These are phyloP conservation scores for Priceomyces fermenticarens DNA, from an alignment of 805 yeast genomes.

Conservation along the genomic window DNA sequence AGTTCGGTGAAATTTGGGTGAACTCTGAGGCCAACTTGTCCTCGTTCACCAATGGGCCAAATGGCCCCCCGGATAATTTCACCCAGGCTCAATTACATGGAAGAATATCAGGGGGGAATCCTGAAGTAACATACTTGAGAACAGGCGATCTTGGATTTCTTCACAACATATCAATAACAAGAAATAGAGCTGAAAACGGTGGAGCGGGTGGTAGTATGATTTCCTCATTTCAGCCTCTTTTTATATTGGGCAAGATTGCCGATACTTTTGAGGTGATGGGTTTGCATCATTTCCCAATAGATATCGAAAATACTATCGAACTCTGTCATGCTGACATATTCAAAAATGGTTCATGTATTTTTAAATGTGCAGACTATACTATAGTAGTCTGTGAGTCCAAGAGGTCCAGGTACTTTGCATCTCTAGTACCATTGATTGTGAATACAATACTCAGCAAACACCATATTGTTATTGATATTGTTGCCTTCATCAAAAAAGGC, in stretches of 20 bases:
- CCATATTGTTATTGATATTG: constrained; percentile 77
- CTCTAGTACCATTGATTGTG: constrained; percentile 80
- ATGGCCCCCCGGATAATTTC: constrained; percentile 51
- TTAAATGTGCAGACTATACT: constrained; percentile 78
- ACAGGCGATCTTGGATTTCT: constrained; percentile 95
- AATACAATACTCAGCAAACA: constrained; percentile 76
- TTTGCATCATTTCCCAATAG: constrained; percentile 83
- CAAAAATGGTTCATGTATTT: constrained; percentile 60
- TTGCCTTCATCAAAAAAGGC: constrained; percentile 69
- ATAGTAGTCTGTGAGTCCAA: constrained; percentile 70
- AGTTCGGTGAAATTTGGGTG: constrained; percentile 97
- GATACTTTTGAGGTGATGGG: constrained; percentile 92
- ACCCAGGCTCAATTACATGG: constrained; percentile 55
- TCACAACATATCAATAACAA: constrained; percentile 59
- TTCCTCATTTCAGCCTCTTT: constrained; percentile 67
- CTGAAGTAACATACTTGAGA: constrained; percentile 60
- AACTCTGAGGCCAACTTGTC: constrained; percentile 79
- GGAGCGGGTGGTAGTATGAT: constrained; percentile 15
- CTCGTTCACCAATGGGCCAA: constrained; percentile 55
- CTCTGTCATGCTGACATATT: constrained; percentile 53
- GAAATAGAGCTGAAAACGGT: constrained; percentile 34
- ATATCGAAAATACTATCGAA: constrained; percentile 59
- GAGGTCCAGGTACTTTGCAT: constrained; percentile 52
- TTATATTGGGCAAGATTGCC: constrained; percentile 77
- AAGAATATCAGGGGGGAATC: constrained; percentile 60